A percentile compares a stretch with the other conserved stretches of the same genome.
These are phyloP conservation scores for Cadophora gregata DNA, from an alignment of 2,329 filamentous ascomycete genomes.

Conservation along the genomic window DNA sequence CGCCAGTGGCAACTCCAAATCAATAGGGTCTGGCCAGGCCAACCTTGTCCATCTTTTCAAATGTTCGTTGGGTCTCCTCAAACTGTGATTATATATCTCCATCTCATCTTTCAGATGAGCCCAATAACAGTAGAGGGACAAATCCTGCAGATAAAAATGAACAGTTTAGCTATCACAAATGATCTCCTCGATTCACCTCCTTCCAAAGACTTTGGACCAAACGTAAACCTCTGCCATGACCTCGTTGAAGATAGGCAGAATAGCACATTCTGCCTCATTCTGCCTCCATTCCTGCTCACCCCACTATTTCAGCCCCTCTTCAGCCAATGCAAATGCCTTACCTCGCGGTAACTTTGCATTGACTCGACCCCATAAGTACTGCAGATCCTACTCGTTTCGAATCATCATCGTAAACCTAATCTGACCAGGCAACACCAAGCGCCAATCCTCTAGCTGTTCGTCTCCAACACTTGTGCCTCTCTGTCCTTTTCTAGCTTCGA, in stretches of 20 bases:
- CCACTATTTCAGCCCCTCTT: not conserved
- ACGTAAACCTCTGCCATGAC: no score
- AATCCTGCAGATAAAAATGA: no score
- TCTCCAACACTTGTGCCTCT: not conserved
- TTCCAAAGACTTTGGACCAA: no score
- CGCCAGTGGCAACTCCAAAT: not conserved
- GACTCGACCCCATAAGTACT: slow-evolving; percentile 23
- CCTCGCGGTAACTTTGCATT: slow-evolving; percentile 23
- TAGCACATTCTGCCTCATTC: slow-evolving; percentile 7
- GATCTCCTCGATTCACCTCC: no score
- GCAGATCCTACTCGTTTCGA: slow-evolving; percentile 15
- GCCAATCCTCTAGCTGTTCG: slow-evolving; percentile 9
- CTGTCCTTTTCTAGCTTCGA: slow-evolving; percentile 7
- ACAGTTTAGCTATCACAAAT: no score
- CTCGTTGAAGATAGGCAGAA: no score
- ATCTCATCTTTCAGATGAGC: not conserved
- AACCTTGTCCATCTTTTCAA: not conserved
- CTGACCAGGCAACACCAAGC: slow-evolving; percentile 11
- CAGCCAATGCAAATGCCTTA: slow-evolving; percentile 25
- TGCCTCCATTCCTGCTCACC: slow-evolving; percentile 5
- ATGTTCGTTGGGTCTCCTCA: no score
- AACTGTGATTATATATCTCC: not conserved
- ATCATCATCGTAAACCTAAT: slow-evolving; percentile 10
- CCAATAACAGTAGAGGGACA: not conserved
- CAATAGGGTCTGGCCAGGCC: not conserved